A percentile compares a stretch with the other conserved stretches of the same genome.
Conservation (phyloP, 495 filamentous ascomycete species). For the Gamarada debralockiae region DNA sequence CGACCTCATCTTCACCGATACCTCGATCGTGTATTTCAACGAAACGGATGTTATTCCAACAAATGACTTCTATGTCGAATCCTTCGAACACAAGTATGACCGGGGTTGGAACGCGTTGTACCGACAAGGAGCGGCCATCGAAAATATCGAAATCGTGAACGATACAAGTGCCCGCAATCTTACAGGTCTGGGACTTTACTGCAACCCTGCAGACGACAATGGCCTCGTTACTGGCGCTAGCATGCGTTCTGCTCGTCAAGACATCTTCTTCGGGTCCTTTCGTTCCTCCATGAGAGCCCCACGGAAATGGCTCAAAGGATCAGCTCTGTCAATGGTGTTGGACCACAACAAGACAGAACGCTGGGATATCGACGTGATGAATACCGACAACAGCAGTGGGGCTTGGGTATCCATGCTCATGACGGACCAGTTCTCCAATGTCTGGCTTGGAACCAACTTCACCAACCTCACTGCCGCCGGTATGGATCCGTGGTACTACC, state of each 20-base stretch:
- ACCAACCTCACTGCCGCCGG: conserved; percentile 7
- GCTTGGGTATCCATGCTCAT: conserved; percentile 35
- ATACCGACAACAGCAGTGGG: conserved; percentile 24
- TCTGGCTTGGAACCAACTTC: conserved; percentile 28
- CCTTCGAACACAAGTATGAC: conserved; percentile 33
- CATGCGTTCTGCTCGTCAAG: conserved; percentile 25
- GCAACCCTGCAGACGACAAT: neutral
- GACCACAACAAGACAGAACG: conserved; percentile 33
- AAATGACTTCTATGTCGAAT: conserved; percentile 24
- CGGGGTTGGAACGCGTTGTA: conserved; percentile 34
- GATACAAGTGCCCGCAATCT: neutral
- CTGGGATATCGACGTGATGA: conserved; percentile 32
- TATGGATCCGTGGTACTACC: conserved; percentile 31
- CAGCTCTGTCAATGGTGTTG: conserved; percentile 34
- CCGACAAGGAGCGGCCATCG: conserved; percentile 29
- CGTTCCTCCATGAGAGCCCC: conserved; percentile 28
- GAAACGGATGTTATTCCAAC: conserved; percentile 26
- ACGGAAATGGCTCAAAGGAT: conserved; percentile 21
- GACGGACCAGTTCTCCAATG: conserved; percentile 27
- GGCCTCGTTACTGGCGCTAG: neutral
- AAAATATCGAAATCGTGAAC: conserved; percentile 27
- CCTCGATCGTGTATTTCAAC: conserved; percentile 40
- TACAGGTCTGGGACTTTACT: neutral
- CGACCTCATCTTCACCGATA: conserved; percentile 33
- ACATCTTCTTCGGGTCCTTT: conserved; percentile 39